Base-by-base conservation (phyloP, 805 yeast species). In the Candida nemodendra region DNA sequence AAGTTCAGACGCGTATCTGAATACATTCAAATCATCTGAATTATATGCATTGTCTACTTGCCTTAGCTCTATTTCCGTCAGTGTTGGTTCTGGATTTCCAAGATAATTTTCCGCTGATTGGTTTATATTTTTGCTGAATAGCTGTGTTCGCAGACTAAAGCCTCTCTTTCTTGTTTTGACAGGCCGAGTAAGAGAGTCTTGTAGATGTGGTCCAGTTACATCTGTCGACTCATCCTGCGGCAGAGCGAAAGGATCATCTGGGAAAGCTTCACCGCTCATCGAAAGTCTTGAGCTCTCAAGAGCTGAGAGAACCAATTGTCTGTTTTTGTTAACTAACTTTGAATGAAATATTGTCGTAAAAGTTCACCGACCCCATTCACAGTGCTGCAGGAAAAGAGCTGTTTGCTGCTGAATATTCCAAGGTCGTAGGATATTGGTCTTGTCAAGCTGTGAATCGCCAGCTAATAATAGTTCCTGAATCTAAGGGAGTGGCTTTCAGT, bases 101-200 rank as follows among this genome's bases (percentile, higher is more conserved):
- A 37, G 33, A 25, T 41, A 44, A 13, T 34, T 19, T 15, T 51
- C 55, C 4, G 53, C 58, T 18, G 56, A 50, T 37, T 64, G 38
- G 41, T 44, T 34, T 19, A 64, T 46, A 17, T 51, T 49, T 38
- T 69, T 76, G 53, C 70, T 76, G 62, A 82, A 72, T 33, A 83
- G 65, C 61, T 83, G 88, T 0, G 84, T 69, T 43, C 90, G 67
- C 39, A 83, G 59, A 7, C 86, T 79, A 43, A 79, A 76, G 0
- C 89, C 89, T 50, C 90, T 61, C 44, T 71, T 73, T 45, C 85
- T 64, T 21, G 72, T 63, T 36, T 48, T 58, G 12, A 56, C 52
- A 1, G 63, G 54, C 27, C 44, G 47, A 4, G 62, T n/a, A 1
- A 50, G 50, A 9, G 51, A 40, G 12, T 39, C 43, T 14, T 35